These are phyloP conservation scores for Fusarium coffeatum DNA, from an alignment of 2,329 filamentous ascomycete species.

Conservation along the genomic window DNA sequence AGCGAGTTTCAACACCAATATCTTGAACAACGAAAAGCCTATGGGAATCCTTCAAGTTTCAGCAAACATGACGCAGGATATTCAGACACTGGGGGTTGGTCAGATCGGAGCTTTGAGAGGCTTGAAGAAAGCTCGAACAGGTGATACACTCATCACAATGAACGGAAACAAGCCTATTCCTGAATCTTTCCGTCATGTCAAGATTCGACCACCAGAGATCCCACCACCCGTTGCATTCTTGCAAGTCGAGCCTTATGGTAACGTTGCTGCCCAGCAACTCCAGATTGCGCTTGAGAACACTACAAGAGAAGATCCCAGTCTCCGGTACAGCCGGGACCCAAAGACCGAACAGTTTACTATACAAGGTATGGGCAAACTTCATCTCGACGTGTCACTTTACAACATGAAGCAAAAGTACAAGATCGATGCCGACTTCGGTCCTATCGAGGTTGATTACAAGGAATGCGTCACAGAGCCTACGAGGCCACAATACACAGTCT, in stretches of 20 bases:
- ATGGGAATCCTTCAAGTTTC: conserved; percentile 90
- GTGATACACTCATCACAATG: conserved; percentile 88
- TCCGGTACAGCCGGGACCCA: conserved; percentile 85
- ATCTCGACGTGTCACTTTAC: conserved; percentile 92
- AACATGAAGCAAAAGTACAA: conserved; percentile 90
- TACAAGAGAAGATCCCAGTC: conserved; percentile 90
- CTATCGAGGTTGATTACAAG: conserved; percentile 94
- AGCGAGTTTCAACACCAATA: conserved; percentile 86
- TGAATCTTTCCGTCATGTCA: conserved; percentile 76
- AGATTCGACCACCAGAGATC: conserved; percentile 87
- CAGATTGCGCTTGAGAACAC: conserved; percentile 80
- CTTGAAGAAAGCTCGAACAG: conserved; percentile 90
- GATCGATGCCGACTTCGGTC: conserved; percentile 85
- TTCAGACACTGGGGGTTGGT: conserved; percentile 81
- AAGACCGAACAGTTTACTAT: conserved; percentile 94
- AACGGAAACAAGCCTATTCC: conserved; percentile 71
- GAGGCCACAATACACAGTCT: conserved; percentile 68
- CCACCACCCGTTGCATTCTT: conserved; percentile 96
- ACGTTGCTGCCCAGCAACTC: conserved; percentile 83
- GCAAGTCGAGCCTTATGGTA: conserved; percentile 84
- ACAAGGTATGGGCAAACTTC: conserved; percentile 95
- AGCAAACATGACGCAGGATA: conserved; percentile 85
- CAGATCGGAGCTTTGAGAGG: conserved; percentile 96
- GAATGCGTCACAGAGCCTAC: conserved; percentile 77
- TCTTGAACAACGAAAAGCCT: conserved; percentile 81